Evolutionary conservation across 2,329 filamentous ascomycete genomes (phyloP).

Genomic region (Fusarium agapanthi): DNA sequence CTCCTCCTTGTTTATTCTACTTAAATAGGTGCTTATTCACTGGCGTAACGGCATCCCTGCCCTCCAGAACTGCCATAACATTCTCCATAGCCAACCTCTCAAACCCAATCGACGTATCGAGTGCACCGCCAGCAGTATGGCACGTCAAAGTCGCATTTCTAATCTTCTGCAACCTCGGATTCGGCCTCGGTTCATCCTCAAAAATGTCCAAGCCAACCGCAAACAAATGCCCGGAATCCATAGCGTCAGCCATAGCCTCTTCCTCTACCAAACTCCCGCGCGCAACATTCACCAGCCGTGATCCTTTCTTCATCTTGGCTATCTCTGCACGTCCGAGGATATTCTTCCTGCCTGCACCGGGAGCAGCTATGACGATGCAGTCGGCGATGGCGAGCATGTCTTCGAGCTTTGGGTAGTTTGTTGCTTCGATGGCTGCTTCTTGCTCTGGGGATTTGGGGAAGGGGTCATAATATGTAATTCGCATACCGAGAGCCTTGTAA

Average conservation of each 20-base stretch:
- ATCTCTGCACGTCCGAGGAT: conserved; percentile 36
- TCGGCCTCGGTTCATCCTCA: conserved; percentile 15
- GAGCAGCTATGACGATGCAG: conserved; percentile 18
- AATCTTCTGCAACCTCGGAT: conserved; percentile 43
- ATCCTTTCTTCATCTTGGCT: conserved; percentile 58
- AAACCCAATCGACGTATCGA: conserved; percentile 63
- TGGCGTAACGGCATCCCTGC: conserved; percentile 45
- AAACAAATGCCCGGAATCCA: conserved; percentile 18
- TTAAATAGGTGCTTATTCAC: conserved; percentile 49
- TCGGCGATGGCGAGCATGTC: conserved; percentile 15
- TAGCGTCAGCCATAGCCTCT: conserved; percentile 22
- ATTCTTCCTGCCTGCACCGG: conserved; percentile 12
- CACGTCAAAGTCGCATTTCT: conserved; percentile 56
- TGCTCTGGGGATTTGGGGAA: conserved; percentile 49
- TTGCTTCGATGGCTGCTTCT: conserved; percentile 56
- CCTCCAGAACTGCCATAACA: conserved; percentile 56
- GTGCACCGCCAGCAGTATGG: conserved; percentile 64
- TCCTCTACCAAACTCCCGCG: conserved; percentile 33
- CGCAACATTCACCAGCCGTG: conserved; percentile 64
- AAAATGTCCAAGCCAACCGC: conserved; percentile 43
- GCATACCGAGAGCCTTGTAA: conserved; percentile 63
- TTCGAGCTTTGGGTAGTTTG: conserved; percentile 36
- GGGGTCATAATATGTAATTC: conserved; percentile 63
- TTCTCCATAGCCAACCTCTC: conserved; percentile 65
- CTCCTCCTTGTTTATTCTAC: neutral